phyloP scores from a whole-genome alignment of 176 grass and related monocot genomes.

The Oryza punctata region DNA sequence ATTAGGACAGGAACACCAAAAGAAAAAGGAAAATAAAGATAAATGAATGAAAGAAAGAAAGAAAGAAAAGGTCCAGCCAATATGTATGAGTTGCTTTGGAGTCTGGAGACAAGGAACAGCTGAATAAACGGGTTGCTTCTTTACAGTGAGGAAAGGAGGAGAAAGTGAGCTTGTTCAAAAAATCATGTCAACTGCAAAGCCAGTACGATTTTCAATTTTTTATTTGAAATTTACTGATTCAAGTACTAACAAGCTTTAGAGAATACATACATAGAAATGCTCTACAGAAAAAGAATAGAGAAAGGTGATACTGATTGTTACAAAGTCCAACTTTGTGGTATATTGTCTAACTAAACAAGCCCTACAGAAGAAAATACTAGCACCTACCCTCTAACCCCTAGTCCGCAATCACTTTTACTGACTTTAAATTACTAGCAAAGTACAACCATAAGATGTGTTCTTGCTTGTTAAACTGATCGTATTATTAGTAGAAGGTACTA shows the following conservation, averaged over 20 bases:
- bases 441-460: background rate
- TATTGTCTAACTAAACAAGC: too few relatives aligned
- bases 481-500: background rate
- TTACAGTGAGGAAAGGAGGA: constrained; percentile 20
- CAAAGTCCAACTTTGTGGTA: background rate
- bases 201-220: background rate
- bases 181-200: background rate
- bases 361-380: background rate
- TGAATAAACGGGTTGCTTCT: constrained; percentile 10
- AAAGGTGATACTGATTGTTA: background rate
- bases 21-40: background rate
- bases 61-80: constrained; percentile 1
- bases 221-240: background rate
- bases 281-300: background rate
- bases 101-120: constrained; percentile 34
- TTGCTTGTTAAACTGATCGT: too few relatives aligned
- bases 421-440: background rate
- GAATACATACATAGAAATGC: background rate
- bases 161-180: background rate
- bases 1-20: background rate
- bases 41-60: background rate
- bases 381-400: background rate
- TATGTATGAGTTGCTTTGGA: constrained; percentile 26
- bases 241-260: background rate
- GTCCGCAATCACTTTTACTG: background rate